phyloP scores from a whole-genome alignment of 768 basidiomycete genomes.

The Gymnopilus junonius region DNA sequence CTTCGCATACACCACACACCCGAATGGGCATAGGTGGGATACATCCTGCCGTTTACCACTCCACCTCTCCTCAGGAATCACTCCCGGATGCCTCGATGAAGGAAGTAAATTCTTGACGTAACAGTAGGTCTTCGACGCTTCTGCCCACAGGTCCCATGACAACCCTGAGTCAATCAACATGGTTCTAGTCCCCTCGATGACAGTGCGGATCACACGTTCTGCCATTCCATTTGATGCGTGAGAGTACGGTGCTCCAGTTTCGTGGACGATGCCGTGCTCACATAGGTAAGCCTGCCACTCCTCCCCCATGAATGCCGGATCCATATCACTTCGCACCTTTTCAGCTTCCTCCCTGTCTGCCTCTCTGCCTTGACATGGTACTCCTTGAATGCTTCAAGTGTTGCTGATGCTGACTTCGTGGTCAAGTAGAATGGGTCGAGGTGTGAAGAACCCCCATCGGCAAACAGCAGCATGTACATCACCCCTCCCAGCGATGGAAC shows the following conservation, averaged over 20 bases:
- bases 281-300: not conserved
- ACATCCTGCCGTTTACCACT: slow-evolving; percentile 25
- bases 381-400: not conserved
- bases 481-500: slow-evolving; percentile 18
- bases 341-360: slow-evolving; percentile 8
- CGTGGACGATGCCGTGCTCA: slow-evolving; percentile 12
- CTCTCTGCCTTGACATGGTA: not conserved
- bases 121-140: slow-evolving; percentile 5
- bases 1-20: no score
- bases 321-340: slow-evolving; percentile 5
- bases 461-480: slow-evolving; percentile 29
- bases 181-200: slow-evolving; percentile 25
- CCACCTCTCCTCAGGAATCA: slow-evolving; percentile 21
- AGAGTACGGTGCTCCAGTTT: slow-evolving; percentile 30
- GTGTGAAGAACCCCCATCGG: slow-evolving; percentile 22
- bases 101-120: slow-evolving; percentile 15
- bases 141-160: slow-evolving; percentile 20
- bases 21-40: slow-evolving; percentile 9
- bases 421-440: slow-evolving; percentile 22
- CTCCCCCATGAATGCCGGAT: slow-evolving; percentile 12
- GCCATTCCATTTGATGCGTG: slow-evolving; percentile 35
- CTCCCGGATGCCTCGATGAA: slow-evolving; percentile 11
- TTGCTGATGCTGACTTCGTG: slow-evolving; percentile 24
- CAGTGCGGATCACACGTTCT: slow-evolving; percentile 29
- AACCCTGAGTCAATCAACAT: slow-evolving; percentile 27